Percentiles rank a stretch among this genome's conserved stretches.
These are phyloP conservation scores for Gossypium anomalum DNA, from an alignment of 345 rosid genomes.

Conservation along the genomic window DNA sequence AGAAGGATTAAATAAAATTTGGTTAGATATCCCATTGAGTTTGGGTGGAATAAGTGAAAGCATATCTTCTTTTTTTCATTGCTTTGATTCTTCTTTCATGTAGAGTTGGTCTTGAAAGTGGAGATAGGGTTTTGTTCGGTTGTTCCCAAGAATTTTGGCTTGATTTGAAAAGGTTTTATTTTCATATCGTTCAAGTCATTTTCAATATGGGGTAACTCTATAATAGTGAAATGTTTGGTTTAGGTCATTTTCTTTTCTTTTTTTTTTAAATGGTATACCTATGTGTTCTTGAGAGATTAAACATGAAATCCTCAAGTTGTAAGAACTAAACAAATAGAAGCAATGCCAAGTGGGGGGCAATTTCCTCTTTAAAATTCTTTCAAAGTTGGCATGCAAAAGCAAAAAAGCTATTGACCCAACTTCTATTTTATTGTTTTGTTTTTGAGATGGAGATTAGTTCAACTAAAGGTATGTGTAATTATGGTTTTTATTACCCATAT, in stretches of 20 bases:
- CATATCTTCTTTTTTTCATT: background rate
- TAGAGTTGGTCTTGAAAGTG: conserved; percentile 7
- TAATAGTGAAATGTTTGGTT: conserved; percentile 31
- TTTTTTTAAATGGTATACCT: background rate
- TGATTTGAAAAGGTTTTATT: conserved; percentile 14
- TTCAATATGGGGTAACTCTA: conserved; percentile 7
- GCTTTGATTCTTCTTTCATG: background rate
- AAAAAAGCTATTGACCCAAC: conserved; percentile 15
- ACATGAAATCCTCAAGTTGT: background rate
- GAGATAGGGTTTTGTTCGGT: background rate
- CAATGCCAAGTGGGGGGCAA: conserved; percentile 23
- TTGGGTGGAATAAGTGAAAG: conserved; percentile 5
- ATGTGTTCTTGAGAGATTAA: background rate
- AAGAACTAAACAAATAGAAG: conserved; percentile 11
- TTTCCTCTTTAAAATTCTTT: conserved; percentile 14
- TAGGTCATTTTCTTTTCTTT: conserved; percentile 29
- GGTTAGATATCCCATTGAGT: background rate
- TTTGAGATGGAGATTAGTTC: no score
- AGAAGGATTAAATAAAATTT: no score
- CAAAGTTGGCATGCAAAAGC: conserved; percentile 23
- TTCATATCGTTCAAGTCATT: conserved; percentile 9
- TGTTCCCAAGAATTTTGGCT: conserved; percentile 23
- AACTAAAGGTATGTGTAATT: no score
- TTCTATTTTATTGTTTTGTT: background rate
- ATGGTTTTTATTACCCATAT: background rate